Conservation (phyloP, 2,329 filamentous ascomycete genomes). For the Parascedosporium putredinis region DNA sequence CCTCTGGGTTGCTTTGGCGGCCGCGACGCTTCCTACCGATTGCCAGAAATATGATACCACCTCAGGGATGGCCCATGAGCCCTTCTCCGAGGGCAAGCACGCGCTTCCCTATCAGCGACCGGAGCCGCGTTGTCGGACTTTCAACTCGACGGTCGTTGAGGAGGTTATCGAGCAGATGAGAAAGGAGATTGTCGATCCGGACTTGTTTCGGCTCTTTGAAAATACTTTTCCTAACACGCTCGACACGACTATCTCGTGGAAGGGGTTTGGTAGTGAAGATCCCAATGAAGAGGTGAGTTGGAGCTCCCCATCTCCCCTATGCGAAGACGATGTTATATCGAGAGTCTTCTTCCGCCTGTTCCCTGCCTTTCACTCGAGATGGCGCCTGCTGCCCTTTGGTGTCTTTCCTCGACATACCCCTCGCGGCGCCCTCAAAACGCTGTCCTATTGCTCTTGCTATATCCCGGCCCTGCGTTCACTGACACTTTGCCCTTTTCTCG, state of each 20-base stretch:
- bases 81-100: constrained; percentile 64
- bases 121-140: constrained; percentile 65
- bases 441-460: too few species aligned
- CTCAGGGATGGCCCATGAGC: constrained; percentile 38
- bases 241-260: constrained; percentile 63
- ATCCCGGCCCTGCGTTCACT: too few species aligned
- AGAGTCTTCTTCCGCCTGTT: too few species aligned
- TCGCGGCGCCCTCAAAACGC: too few species aligned
- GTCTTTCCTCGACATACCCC: too few species aligned
- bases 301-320: too few species aligned
- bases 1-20: background rate
- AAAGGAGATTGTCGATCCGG: constrained; percentile 61
- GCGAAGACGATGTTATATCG: too few species aligned
- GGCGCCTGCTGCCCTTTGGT: too few species aligned
- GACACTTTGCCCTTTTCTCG: too few species aligned
- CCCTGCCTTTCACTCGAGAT: background rate
- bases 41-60: constrained; percentile 1
- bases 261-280: constrained; percentile 46
- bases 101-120: constrained; percentile 74
- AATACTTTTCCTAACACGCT: constrained; percentile 68
- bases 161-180: constrained; percentile 60
- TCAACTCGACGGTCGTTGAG: constrained; percentile 68
- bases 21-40: background rate
- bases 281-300: constrained; percentile 44
- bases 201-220: constrained; percentile 59